Conservation (phyloP, 2,329 filamentous ascomycete species). For the Chaetomium sp. region DNA sequence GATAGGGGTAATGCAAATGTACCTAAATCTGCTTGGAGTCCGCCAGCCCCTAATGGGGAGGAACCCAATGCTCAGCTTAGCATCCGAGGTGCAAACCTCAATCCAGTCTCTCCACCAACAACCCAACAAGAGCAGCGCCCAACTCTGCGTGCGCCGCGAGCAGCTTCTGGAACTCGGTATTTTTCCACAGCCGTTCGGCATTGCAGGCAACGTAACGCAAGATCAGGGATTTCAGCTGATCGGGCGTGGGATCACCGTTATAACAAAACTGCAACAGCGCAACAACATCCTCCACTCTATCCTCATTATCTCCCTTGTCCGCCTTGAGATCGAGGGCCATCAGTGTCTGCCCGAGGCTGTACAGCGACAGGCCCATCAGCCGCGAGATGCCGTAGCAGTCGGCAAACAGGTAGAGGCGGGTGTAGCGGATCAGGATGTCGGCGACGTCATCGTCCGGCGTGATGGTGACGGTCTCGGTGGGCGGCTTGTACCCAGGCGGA, state of each 20-base stretch:
- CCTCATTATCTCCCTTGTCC: not conserved
- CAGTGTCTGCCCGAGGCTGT: slow-evolving; percentile 41
- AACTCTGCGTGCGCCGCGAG: not conserved
- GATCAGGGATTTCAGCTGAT: not conserved
- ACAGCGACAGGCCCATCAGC: slow-evolving; percentile 38
- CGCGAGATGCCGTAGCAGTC: slow-evolving; percentile 44
- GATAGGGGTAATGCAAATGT: no score
- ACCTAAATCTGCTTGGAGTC: no score
- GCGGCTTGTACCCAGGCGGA: not conserved
- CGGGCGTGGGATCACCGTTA: slow-evolving; percentile 39
- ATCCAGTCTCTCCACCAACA: not conserved
- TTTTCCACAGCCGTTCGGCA: slow-evolving; percentile 8
- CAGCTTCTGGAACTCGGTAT: not conserved
- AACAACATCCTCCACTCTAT: not conserved
- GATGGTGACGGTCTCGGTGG: not conserved
- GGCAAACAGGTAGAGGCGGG: slow-evolving; percentile 44
- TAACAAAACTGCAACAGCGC: slow-evolving; percentile 43
- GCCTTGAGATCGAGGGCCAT: slow-evolving; percentile 28
- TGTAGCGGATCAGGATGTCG: slow-evolving; percentile 44
- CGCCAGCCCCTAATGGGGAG: no score
- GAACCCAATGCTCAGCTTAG: no score
- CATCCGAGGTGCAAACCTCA: not conserved
- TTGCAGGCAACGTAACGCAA: slow-evolving; percentile 13
- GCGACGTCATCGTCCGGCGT: slow-evolving; percentile 2
- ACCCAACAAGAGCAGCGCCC: not conserved